phyloP scores from a whole-genome alignment of 176 grass and related monocot genomes.

The Poa pratensis region DNA sequence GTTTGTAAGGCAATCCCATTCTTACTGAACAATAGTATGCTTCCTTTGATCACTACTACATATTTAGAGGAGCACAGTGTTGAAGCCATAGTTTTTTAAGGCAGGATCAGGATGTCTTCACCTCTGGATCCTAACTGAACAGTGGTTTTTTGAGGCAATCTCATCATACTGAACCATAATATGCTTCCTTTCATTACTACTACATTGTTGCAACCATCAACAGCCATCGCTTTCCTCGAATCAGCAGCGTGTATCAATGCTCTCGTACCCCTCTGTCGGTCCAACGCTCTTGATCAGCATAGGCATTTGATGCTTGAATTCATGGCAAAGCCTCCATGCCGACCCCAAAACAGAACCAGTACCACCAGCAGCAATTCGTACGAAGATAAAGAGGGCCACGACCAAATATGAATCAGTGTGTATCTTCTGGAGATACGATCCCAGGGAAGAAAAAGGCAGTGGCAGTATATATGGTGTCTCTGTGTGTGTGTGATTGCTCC shows the following conservation, averaged over 20 bases:
- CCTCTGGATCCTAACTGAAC: no score
- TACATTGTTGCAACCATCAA: background rate
- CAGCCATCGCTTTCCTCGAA: constrained; percentile 37
- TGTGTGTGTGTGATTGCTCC: background rate
- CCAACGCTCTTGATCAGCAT: constrained; percentile 25
- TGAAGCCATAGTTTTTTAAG: no score
- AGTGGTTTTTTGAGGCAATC: background rate
- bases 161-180: background rate
- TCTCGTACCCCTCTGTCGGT: constrained; percentile 32
- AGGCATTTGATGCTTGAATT: constrained; percentile 42
- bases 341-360: constrained; percentile 23
- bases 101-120: no score
- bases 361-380: background rate
- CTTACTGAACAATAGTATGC: no score
- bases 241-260: constrained; percentile 37
- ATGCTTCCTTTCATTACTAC: background rate
- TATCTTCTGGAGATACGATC: constrained; percentile 42
- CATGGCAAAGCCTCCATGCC: constrained; percentile 32
- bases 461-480: background rate
- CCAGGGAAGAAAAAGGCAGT: constrained; percentile 15
- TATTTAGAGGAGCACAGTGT: no score
- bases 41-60: no score
- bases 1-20: background rate
- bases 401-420: background rate
- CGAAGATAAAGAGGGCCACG: background rate